A percentile compares a stretch with the other conserved stretches of the same genome.
Conservation (phyloP, 2,329 filamentous ascomycete species). For the Xylariaceae sp. region DNA sequence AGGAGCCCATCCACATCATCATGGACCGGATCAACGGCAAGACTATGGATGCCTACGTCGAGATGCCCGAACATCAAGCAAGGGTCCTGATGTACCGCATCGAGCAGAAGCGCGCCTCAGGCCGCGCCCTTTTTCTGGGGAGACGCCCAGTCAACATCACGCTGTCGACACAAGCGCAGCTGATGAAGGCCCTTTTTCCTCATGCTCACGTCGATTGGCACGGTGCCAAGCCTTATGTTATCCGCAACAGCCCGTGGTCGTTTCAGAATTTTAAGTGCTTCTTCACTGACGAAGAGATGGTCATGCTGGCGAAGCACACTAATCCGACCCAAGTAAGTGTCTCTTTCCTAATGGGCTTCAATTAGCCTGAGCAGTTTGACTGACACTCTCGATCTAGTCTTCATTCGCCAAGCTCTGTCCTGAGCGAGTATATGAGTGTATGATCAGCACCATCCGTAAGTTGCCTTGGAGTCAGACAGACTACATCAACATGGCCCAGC, state of each 20-base stretch:
- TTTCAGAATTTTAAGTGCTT: slow-evolving; percentile 58
- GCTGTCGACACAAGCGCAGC: slow-evolving; percentile 49
- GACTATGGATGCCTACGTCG: slow-evolving; percentile 43
- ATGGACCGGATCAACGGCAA: slow-evolving; percentile 46
- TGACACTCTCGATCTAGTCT: slow-evolving; percentile 38
- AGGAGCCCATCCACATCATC: slow-evolving; percentile 44
- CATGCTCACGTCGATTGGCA: slow-evolving; percentile 52
- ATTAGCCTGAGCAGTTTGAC: background rate
- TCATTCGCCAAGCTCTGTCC: slow-evolving; percentile 58
- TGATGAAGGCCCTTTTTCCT: slow-evolving; percentile 63
- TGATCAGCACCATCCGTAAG: slow-evolving; percentile 61
- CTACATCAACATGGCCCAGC: slow-evolving; percentile 55
- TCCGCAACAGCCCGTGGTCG: slow-evolving; percentile 32
- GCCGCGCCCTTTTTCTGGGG: slow-evolving; percentile 48
- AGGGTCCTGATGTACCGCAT: slow-evolving; percentile 22
- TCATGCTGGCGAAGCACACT: slow-evolving; percentile 60
- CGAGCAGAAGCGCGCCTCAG: slow-evolving; percentile 18
- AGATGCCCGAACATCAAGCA: slow-evolving; percentile 48
- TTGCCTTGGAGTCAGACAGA: slow-evolving; percentile 59
- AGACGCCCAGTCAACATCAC: slow-evolving; percentile 55
- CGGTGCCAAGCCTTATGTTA: slow-evolving; percentile 40
- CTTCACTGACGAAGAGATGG: slow-evolving; percentile 58
- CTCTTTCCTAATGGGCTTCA: slow-evolving; percentile 6
- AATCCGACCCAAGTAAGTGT: slow-evolving; percentile 57
- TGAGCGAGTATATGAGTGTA: slow-evolving; percentile 61